A percentile compares a stretch with the other conserved stretches of the same genome.
phyloP scores from a whole-genome alignment of 768 basidiomycete species.

The Psilocybe azurescens region DNA sequence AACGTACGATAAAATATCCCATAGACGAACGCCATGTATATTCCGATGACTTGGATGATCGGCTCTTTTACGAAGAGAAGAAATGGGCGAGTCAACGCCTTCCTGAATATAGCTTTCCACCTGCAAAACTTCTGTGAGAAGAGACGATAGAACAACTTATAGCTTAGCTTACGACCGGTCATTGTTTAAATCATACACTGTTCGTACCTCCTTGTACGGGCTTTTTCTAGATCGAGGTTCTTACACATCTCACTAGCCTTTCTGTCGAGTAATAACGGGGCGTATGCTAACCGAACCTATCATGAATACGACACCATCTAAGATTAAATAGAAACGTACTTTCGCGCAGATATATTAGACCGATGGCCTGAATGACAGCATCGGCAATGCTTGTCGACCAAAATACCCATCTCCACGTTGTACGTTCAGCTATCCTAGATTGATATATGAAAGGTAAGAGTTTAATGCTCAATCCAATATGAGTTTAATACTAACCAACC shows the following conservation, averaged over 20 bases:
- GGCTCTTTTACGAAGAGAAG: conserved; percentile 61
- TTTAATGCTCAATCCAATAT: background rate
- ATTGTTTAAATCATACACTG: background rate
- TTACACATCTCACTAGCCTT: conserved; percentile 1
- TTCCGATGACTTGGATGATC: conserved; percentile 70
- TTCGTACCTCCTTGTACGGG: conserved; percentile 3
- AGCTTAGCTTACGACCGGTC: background rate
- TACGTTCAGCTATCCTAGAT: conserved; percentile 56
- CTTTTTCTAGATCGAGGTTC: conserved; percentile 4
- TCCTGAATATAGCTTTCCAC: conserved; percentile 55
- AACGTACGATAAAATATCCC: conserved; percentile 58
- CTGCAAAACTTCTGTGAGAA: conserved; percentile 32
- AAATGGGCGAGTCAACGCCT: conserved; percentile 72
- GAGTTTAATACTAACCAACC: conserved; percentile 47
- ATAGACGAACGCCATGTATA: conserved; percentile 75
- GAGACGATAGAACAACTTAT: background rate
- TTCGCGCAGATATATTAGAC: conserved; percentile 65
- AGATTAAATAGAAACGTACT: conserved; percentile 41
- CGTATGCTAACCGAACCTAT: background rate
- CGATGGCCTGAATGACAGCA: conserved; percentile 56
- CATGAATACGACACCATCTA: background rate
- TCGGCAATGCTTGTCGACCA: conserved; percentile 70
- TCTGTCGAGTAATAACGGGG: conserved; percentile 1
- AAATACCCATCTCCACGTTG: conserved; percentile 81
- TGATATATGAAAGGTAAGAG: background rate